Evolutionary conservation across 2,329 filamentous ascomycete genomes (phyloP), one percentile per base, ranked within the genome.

Genomic region (Xylaria digitata): DNA sequence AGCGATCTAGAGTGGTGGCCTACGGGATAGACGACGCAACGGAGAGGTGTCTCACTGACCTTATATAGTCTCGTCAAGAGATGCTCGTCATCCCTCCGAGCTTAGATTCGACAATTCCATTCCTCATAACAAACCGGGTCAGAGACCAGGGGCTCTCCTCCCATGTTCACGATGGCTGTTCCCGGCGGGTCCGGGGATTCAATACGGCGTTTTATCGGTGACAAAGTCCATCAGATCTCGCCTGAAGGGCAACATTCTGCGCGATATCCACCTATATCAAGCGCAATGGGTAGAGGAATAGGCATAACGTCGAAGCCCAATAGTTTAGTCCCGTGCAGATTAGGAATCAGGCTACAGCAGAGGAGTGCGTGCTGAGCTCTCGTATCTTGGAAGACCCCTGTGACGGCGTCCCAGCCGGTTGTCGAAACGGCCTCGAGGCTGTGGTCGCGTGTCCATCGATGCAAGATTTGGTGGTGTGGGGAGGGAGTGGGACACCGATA

Each of bases 401-500:
- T 40, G 50, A 53, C 11, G 42, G 48, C 45, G 37, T 61, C n/a
- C 37, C 30, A 49, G 45, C 46, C 32, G 19, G 19, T 37, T 57
- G 61, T 40, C 26, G 32, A 43, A 21, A 23, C 30, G 19, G n/a
- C 45, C 26, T 45, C 32, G 32, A 57, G 66, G 55, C 60, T 53
- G 50, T 48, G 46, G 59, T 66, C 60, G 61, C 63, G 63, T 63
- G 63, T 50, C 17, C 46, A 26, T 57, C 40, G 23, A 17, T 21
- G 19, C 32, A 58, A 54, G 55, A 19, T 23, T 37, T 34, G 37
- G 46, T 50, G 9, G 26, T 58, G 48, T 37, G 4, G 46, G 49
- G 60, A 34, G 26, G 49, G 60, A 34, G 26, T 63, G 49, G 15
- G 15, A 48, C 23, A 34, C 30, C 34, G 30, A 26, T 19, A 19